Conservation (phyloP, 2,329 filamentous ascomycete genomes). For the Monilinia fructigena region DNA sequence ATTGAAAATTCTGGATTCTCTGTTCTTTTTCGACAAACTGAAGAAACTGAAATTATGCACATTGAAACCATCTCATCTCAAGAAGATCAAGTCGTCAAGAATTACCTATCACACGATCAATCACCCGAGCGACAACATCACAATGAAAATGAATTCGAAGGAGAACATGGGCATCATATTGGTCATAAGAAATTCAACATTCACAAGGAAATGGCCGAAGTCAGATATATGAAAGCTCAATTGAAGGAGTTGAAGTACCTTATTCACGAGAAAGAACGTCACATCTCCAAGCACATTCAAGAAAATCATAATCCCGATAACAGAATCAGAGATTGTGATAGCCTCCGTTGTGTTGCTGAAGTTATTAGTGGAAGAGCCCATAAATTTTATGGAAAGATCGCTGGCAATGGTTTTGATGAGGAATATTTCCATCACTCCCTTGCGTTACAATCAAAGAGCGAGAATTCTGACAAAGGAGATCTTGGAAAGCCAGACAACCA, state of each 20-base stretch:
- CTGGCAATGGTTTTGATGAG: slow-evolving; percentile 26
- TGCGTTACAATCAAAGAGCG: slow-evolving; percentile 18
- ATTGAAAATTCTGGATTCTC: slow-evolving; percentile 45
- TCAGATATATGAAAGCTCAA: slow-evolving; percentile 47
- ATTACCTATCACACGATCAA: slow-evolving; percentile 29
- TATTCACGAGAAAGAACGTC: slow-evolving; percentile 46
- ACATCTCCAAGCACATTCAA: slow-evolving; percentile 39
- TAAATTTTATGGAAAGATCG: slow-evolving; percentile 40
- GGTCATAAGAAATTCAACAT: slow-evolving; percentile 36
- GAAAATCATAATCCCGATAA: slow-evolving; percentile 39
- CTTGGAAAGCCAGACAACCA: slow-evolving; percentile 25
- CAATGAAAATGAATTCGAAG: slow-evolving; percentile 17
- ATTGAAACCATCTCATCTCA: slow-evolving; percentile 45
- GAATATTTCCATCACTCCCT: slow-evolving; percentile 17
- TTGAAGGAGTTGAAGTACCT: slow-evolving; percentile 45
- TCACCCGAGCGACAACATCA: slow-evolving; percentile 20
- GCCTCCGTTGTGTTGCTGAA: slow-evolving; percentile 46
- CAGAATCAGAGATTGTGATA: slow-evolving; percentile 43
- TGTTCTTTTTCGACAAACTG: slow-evolving; percentile 49
- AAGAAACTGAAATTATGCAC: slow-evolving; percentile 45
- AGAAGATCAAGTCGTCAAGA: slow-evolving; percentile 32
- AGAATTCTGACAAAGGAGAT: background rate
- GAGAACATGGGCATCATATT: background rate
- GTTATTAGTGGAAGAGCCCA: slow-evolving; percentile 43
- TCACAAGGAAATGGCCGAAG: slow-evolving; percentile 46